A percentile compares a stretch with the other conserved stretches of the same genome.
Conservation (phyloP, 179 eudicot species). For the Nepenthes alata region DNA sequence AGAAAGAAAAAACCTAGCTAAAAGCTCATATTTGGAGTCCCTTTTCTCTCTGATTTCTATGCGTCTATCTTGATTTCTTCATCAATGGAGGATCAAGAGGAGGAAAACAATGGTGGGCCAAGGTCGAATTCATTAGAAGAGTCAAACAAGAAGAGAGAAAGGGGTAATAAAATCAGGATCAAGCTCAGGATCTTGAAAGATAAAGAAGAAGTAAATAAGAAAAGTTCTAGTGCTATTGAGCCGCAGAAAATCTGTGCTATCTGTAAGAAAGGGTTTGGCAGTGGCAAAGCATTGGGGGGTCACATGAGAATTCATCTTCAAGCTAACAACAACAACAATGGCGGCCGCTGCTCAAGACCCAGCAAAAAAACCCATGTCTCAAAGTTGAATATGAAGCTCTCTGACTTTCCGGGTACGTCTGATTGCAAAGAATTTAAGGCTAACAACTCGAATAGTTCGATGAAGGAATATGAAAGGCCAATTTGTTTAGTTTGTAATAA, state of each 20-base stretch:
- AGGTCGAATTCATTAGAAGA: too few species aligned
- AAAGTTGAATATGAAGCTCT: background rate
- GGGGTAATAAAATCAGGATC: too few species aligned
- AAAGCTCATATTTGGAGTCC: too few species aligned
- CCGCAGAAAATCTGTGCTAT: conserved; percentile 4
- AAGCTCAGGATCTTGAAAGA: background rate
- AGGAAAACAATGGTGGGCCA: too few species aligned
- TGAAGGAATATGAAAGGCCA: background rate
- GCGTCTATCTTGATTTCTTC: too few species aligned
- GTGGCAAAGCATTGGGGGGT: conserved; percentile 24
- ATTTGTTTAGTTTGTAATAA: conserved; percentile 28
- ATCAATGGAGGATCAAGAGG: too few species aligned
- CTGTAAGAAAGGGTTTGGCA: conserved; percentile 13
- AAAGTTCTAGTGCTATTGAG: background rate
- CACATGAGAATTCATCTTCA: conserved; percentile 15
- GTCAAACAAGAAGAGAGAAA: too few species aligned
- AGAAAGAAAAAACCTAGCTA: too few species aligned
- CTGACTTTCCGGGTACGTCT: background rate
- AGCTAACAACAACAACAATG: conserved; percentile 3
- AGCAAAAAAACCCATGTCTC: background rate
- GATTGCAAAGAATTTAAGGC: background rate
- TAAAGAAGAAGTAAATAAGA: background rate
- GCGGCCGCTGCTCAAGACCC: conserved; percentile 1
- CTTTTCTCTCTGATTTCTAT: too few species aligned
- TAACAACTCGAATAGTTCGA: background rate